These are phyloP conservation scores for Globisporangium camurandrum DNA, from an alignment of 352 stramenopile genomes.

Conservation along the genomic window DNA sequence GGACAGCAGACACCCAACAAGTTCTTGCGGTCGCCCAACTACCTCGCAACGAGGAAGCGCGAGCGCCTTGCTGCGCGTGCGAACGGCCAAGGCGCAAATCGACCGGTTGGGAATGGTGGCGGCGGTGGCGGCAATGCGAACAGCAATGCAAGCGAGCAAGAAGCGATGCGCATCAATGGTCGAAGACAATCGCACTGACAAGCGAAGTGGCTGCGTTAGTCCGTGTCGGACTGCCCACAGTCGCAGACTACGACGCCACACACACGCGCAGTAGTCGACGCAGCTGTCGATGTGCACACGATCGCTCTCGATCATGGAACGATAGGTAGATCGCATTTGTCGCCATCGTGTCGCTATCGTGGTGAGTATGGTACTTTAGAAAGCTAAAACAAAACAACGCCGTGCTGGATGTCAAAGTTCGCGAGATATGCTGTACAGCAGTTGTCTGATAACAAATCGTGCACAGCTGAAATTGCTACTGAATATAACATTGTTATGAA, in stretches of 20 bases:
- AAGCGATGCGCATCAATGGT: constrained; percentile 24
- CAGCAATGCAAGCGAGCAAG: constrained; percentile 13
- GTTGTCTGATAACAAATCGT: no score
- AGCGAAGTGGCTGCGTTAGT: not conserved
- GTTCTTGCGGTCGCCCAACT: constrained; percentile 82
- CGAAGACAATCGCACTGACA: constrained; percentile 61
- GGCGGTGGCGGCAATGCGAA: constrained; percentile 15
- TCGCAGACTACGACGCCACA: not conserved
- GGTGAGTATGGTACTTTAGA: no score
- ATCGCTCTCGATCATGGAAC: no score
- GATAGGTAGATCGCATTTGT: no score
- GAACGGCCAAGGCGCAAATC: not conserved
- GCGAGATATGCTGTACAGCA: no score
- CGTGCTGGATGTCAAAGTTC: no score
- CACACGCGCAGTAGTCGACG: no score
- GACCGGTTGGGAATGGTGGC: constrained; percentile 32
- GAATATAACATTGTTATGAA: no score
- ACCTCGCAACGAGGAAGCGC: constrained; percentile 76
- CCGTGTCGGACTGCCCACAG: not conserved
- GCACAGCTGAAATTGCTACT: no score
- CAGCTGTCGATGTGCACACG: no score
- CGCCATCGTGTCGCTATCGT: no score
- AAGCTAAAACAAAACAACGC: no score
- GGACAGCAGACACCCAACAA: constrained; percentile 82
- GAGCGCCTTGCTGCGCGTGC: constrained; percentile 25